Base-by-base conservation (phyloP, 2,329 filamentous ascomycete genomes). In the Fusarium mexicanum region DNA sequence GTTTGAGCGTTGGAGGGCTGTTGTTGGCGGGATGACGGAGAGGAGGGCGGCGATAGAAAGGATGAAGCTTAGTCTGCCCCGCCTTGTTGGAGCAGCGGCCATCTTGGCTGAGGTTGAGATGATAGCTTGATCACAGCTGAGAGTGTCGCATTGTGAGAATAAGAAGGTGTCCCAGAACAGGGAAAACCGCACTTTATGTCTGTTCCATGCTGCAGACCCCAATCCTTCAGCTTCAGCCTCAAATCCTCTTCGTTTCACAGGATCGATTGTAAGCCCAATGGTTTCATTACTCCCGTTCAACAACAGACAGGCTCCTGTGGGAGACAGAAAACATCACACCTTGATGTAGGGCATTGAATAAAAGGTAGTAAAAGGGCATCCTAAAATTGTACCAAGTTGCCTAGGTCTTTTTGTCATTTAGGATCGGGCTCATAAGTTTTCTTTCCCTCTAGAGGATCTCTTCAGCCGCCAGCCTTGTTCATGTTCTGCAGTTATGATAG, bases 1-100 rank as follows among this genome's bases (percentile, higher is more conserved):
- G 17, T 47, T 64, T 6, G 72, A 74, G 44, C 71, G 71, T 4
- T 26, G 31, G 44, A 62, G 26, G n/a, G 67, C 71, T 14, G 31
- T 16, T 16, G 46, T 13, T 6, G 71, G 47, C 0, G 44, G 17
- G 35, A 60, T 29, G 16, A n/a, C 33, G 18, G 22, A 18, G 41
- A 73, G 17, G 20, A 64, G 43, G 18, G 44, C 10, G 7, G 33
- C 6, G 17, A 17, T 24, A 1, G 4, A 22, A 3, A 60, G 20
- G 2, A 51, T 37, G 13, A 51, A n/a, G 38, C 47, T 18, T 2
- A 33, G 7, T 2, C 22, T 47, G 12, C n/a, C 9, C 2, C 14
- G 40, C 40, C 22, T 43, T 43, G 40, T 14, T 43, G 40, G 22
- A n/a, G 14, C 0, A 6, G 40, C 14, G 22, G 9, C 8, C 40